phyloP scores from a whole-genome alignment of 176 grass and related monocot species.

The Alloteropsis semialata region DNA sequence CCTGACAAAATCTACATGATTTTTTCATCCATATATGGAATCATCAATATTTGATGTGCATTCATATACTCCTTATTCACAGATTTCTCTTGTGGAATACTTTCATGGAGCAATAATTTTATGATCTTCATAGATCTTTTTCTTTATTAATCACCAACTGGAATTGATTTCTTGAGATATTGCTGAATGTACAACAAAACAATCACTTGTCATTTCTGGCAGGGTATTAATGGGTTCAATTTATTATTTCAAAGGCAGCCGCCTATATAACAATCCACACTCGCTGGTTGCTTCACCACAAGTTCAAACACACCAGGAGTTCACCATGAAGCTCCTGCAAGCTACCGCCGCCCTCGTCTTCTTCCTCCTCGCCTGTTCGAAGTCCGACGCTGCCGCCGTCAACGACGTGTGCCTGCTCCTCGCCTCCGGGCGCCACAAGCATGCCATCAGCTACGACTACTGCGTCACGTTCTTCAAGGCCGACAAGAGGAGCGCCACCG shows the following conservation, averaged over 20 bases:
- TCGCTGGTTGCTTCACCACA: background rate
- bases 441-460: conserved; percentile 29
- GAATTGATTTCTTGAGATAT: background rate
- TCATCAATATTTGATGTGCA: too few relatives aligned
- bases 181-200: background rate
- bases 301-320: background rate
- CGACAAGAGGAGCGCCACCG: conserved; percentile 6
- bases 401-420: conserved; percentile 53
- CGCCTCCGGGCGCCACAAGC: background rate
- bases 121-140: background rate
- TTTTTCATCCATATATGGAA: too few relatives aligned
- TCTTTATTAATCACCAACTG: background rate
- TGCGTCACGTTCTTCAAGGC: conserved; percentile 53
- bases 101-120: background rate
- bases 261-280: background rate
- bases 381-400: conserved; percentile 14
- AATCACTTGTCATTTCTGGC: background rate
- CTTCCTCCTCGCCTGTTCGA: conserved; percentile 5
- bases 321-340: conserved; percentile 14
- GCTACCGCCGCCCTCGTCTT: conserved; percentile 2
- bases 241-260: background rate
- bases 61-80: too few relatives aligned
- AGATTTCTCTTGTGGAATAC: too few relatives aligned
- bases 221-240: background rate
- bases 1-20: too few relatives aligned